Evolutionary conservation across 148 eudicot genomes (phyloP).

Genomic region (Camellia granthamiana): DNA sequence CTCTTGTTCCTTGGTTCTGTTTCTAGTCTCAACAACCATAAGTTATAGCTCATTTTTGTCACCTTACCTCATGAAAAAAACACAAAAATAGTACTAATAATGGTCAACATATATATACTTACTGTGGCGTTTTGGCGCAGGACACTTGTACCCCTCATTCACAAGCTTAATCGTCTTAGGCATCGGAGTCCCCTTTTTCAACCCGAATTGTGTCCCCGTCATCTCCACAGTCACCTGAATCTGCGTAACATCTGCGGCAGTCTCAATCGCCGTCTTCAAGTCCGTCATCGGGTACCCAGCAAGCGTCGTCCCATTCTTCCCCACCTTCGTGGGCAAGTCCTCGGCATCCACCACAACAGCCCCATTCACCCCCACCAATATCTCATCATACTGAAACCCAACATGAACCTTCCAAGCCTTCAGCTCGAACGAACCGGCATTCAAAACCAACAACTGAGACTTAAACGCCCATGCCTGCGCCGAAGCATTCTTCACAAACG

Average conservation of each 20-base stretch:
- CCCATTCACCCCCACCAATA: conserved; percentile 39
- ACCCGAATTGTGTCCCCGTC: conserved; percentile 46
- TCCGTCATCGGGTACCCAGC: conserved; percentile 47
- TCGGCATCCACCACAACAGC: conserved; percentile 37
- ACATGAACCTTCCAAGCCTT: conserved; percentile 49
- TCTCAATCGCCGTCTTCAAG: conserved; percentile 49
- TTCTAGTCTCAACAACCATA: no score
- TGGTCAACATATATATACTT: background rate
- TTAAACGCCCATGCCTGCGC: conserved; percentile 61
- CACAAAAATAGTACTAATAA: background rate
- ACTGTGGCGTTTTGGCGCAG: conserved; percentile 28
- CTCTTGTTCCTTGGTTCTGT: no score
- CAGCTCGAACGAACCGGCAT: conserved; percentile 42
- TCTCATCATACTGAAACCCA: conserved; percentile 49
- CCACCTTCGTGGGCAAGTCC: conserved; percentile 36
- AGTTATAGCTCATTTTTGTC: no score
- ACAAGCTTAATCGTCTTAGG: conserved; percentile 41
- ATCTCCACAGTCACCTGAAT: conserved; percentile 31
- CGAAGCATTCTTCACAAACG: conserved; percentile 39
- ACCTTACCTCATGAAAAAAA: background rate
- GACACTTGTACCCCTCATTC: conserved; percentile 52
- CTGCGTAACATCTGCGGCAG: conserved; percentile 40
- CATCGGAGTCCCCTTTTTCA: conserved; percentile 41
- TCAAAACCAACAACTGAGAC: conserved; percentile 32
- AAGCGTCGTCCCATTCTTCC: conserved; percentile 40